Conservation (phyloP, 495 filamentous ascomycete genomes). For the Annulohypoxylon nitens region DNA sequence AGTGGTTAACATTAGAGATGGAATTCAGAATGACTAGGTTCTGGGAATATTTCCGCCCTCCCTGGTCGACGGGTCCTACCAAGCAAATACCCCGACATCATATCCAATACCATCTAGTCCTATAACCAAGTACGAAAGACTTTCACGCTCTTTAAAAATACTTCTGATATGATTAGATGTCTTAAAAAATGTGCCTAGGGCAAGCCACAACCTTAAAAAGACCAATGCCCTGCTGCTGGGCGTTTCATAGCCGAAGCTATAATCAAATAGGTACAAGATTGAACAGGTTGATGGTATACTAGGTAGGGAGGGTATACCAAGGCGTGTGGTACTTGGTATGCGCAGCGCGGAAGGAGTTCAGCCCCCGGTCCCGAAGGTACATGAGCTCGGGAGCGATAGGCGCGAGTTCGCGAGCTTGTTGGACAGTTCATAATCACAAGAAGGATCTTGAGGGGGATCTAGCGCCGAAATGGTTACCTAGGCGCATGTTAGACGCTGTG, state of each 20-base stretch:
- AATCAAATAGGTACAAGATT: neutral
- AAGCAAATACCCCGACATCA: neutral
- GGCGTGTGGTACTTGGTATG: neutral
- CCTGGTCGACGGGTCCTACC: neutral
- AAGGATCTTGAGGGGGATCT: conserved; percentile 41
- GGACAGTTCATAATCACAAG: conserved; percentile 6
- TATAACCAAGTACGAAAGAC: conserved; percentile 16
- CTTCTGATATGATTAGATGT: conserved; percentile 20
- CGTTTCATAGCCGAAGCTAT: conserved; percentile 20
- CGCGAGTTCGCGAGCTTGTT: conserved; percentile 32
- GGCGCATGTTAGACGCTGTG: conserved; percentile 35
- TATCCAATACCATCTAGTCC: neutral
- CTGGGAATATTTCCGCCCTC: neutral
- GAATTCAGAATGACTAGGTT: neutral
- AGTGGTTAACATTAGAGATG: conserved; percentile 1
- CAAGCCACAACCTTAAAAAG: conserved; percentile 35
- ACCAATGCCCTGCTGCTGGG: conserved; percentile 17
- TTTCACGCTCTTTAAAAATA: conserved; percentile 6
- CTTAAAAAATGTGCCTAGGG: conserved; percentile 2
- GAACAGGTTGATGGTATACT: too few species aligned
- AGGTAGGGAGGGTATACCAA: neutral
- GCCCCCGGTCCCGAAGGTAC: conserved; percentile 37
- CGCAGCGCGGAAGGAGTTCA: conserved; percentile 23
- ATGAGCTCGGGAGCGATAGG: conserved; percentile 19
- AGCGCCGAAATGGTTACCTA: conserved; percentile 29